Evolutionary conservation across 192 early-diverging fungal species (phyloP).

Genomic region (Chytriomyces confervae): DNA sequence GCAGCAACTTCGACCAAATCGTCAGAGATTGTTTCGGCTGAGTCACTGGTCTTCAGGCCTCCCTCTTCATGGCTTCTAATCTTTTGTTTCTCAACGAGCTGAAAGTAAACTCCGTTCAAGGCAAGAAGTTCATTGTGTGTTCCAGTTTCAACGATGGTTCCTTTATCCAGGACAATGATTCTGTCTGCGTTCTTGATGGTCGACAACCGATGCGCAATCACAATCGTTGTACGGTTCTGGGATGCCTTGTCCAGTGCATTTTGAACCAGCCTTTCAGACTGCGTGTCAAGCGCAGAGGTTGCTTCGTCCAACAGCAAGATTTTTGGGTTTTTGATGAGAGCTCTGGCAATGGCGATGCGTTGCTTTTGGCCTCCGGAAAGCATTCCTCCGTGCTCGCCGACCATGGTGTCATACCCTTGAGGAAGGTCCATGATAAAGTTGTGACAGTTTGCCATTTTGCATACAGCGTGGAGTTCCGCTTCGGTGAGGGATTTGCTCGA

Average conservation of each 20-base stretch:
- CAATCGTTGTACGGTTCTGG: constrained; percentile 77
- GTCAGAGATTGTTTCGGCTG: background rate
- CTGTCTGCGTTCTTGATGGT: constrained; percentile 80
- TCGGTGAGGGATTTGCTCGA: constrained; percentile 61
- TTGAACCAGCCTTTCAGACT: constrained; percentile 57
- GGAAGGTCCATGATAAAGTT: constrained; percentile 76
- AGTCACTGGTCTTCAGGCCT: background rate
- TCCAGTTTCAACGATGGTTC: constrained; percentile 68
- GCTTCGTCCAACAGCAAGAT: constrained; percentile 75
- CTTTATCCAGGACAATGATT: constrained; percentile 80
- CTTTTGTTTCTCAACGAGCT: constrained; percentile 27
- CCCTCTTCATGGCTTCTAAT: constrained; percentile 23
- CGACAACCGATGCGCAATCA: constrained; percentile 87
- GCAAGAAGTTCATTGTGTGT: constrained; percentile 68
- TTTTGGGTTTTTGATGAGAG: constrained; percentile 81
- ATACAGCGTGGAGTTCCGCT: constrained; percentile 56
- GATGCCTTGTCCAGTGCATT: constrained; percentile 50
- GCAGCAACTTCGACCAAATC: background rate
- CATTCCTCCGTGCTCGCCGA: constrained; percentile 76
- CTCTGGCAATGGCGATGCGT: constrained; percentile 95
- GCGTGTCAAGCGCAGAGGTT: constrained; percentile 60
- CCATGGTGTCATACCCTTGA: constrained; percentile 79
- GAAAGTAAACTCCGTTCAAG: constrained; percentile 43
- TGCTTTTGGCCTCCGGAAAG: constrained; percentile 91
- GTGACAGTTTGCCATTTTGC: constrained; percentile 73